These are phyloP conservation scores for Lentinula sp. DNA, from an alignment of 768 basidiomycete genomes.

Conservation along the genomic window DNA sequence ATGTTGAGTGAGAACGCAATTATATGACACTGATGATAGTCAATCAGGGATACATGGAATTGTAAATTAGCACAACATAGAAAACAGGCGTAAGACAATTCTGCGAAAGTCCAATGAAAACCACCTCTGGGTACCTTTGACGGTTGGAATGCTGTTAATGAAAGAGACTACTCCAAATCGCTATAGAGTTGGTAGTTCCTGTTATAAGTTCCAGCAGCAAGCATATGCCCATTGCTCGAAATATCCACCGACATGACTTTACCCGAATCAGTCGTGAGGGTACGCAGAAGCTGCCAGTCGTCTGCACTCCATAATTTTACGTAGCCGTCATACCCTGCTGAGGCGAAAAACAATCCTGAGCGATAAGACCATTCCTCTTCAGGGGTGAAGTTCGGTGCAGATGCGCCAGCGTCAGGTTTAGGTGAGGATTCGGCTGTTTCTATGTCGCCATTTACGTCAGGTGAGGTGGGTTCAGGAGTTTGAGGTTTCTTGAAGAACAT, in stretches of 20 bases:
- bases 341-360: constrained; percentile 88
- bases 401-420: constrained; percentile 6
- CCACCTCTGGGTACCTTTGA: not conserved
- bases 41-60: not conserved
- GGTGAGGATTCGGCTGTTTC: constrained; percentile 40
- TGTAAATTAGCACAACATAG: not conserved
- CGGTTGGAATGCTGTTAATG: too few relatives aligned
- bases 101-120: constrained; percentile 22
- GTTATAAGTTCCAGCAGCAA: constrained; percentile 90
- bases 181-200: constrained; percentile 87
- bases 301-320: constrained; percentile 98
- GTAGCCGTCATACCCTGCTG: constrained; percentile 89
- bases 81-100: not conserved
- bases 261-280: constrained; percentile 89
- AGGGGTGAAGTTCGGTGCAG: constrained; percentile 19
- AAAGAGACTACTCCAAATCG: constrained; percentile 14
- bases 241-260: constrained; percentile 99
- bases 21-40: not conserved
- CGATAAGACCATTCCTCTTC: constrained; percentile 75
- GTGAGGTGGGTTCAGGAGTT: constrained; percentile 20
- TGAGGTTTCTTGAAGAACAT: constrained; percentile 35
- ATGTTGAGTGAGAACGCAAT: too few relatives aligned
- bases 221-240: constrained; percentile 71
- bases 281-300: constrained; percentile 91
- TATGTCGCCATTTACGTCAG: constrained; percentile 29